Conservation (phyloP, 768 basidiomycete species). For the Suillus subalutaceus region DNA sequence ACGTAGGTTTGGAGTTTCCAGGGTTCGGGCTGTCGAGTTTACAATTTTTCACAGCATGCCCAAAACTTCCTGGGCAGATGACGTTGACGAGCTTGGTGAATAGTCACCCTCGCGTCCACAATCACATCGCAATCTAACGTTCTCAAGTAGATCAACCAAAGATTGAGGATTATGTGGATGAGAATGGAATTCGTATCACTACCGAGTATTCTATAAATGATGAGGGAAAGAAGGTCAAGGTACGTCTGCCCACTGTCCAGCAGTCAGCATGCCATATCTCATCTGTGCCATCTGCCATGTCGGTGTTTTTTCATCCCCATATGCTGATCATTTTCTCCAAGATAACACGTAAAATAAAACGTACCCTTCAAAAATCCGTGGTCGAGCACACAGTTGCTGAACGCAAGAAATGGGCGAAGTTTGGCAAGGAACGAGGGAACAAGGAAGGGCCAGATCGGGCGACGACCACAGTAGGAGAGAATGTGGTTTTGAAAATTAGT, state of each 20-base stretch:
- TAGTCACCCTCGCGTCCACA: slow-evolving; percentile 5
- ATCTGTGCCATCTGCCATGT: neutral
- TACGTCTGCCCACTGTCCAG: slow-evolving; percentile 33
- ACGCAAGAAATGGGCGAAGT: slow-evolving; percentile 91
- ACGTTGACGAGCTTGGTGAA: slow-evolving; percentile 76
- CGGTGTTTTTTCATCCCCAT: neutral
- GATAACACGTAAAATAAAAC: slow-evolving; percentile 86
- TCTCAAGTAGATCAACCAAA: slow-evolving; percentile 47
- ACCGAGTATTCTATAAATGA: slow-evolving; percentile 86
- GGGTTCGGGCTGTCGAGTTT: neutral
- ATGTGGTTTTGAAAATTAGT: slow-evolving; percentile 61
- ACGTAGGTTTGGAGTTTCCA: neutral
- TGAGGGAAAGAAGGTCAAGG: slow-evolving; percentile 94
- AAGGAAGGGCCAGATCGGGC: slow-evolving; percentile 88
- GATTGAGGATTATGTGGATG: slow-evolving; percentile 75
- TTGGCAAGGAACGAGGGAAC: slow-evolving; percentile 88
- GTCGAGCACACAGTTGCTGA: slow-evolving; percentile 96
- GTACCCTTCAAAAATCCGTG: slow-evolving; percentile 84
- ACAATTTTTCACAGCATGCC: slow-evolving; percentile 13
- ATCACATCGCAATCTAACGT: slow-evolving; percentile 8
- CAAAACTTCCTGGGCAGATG: slow-evolving; percentile 89
- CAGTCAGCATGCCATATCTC: neutral
- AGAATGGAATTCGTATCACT: slow-evolving; percentile 85
- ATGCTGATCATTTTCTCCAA: slow-evolving; percentile 30
- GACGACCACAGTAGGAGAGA: slow-evolving; percentile 90